Evolutionary conservation across 1,284 basidiomycete genomes (phyloP).

Genomic region (Heliocybe sulcata): DNA sequence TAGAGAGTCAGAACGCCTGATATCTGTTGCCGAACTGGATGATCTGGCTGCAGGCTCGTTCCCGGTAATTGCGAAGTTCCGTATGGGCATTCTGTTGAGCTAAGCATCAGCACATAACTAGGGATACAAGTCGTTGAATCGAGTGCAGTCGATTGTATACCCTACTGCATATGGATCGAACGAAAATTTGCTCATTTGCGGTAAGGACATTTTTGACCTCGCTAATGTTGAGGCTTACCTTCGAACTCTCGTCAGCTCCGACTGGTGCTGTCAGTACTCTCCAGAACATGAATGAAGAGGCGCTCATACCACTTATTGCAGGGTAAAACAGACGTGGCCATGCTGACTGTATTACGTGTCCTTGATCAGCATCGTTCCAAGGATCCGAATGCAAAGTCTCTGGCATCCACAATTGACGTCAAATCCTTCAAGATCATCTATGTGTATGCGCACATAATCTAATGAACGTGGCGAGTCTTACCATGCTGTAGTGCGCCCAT

Average conservation of each 20-base stretch:
- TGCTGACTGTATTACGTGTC: slow-evolving; percentile 89
- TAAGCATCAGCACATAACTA: slow-evolving; percentile 19
- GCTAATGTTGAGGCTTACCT: no score
- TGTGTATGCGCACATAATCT: slow-evolving; percentile 52
- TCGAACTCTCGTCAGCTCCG: slow-evolving; percentile 52
- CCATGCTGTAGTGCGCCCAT: slow-evolving; percentile 73
- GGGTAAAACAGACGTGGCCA: slow-evolving; percentile 99
- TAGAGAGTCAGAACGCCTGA: slow-evolving; percentile 64
- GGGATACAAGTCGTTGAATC: slow-evolving; percentile 86
- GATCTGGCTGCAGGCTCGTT: slow-evolving; percentile 83
- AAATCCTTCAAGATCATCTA: slow-evolving; percentile 96
- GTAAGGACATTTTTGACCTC: slow-evolving; percentile 17
- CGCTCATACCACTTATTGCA: slow-evolving; percentile 21
- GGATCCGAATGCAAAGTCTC: slow-evolving; percentile 20
- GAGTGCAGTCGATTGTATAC: slow-evolving; percentile 95
- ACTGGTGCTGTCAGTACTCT: slow-evolving; percentile 78
- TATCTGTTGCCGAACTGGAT: slow-evolving; percentile 74
- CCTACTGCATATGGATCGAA: slow-evolving; percentile 91
- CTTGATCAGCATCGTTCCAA: slow-evolving; percentile 61
- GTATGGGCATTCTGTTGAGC: not conserved
- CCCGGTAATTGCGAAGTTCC: slow-evolving; percentile 43
- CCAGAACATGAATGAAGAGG: not conserved
- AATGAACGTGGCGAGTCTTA: not conserved
- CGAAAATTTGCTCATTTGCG: slow-evolving; percentile 95
- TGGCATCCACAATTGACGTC: slow-evolving; percentile 53